Evolutionary conservation across 2,329 filamentous ascomycete genomes (phyloP).

Genomic region (Trichophyton benhamiae): DNA sequence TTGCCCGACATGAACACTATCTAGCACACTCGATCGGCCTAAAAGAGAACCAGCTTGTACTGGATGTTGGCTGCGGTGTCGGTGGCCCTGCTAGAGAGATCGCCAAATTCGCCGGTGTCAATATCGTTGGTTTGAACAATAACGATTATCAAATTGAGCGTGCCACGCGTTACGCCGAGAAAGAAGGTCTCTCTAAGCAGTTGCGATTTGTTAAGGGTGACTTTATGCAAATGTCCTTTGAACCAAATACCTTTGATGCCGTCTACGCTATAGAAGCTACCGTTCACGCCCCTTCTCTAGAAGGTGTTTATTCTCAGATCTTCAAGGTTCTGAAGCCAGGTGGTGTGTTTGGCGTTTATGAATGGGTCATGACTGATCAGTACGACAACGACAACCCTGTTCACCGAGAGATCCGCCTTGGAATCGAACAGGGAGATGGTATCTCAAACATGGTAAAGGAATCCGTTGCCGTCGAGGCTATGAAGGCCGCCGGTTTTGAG

Average conservation of each 20-base stretch:
- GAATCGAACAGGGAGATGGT: constrained; percentile 89
- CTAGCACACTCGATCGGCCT: constrained; percentile 81
- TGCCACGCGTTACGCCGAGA: constrained; percentile 69
- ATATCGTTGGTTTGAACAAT: constrained; percentile 91
- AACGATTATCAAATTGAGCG: constrained; percentile 98
- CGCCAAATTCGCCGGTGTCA: constrained; percentile 82
- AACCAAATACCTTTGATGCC: constrained; percentile 81
- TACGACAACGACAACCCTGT: constrained; percentile 81
- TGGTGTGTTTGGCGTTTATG: constrained; percentile 90
- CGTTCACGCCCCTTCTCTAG: constrained; percentile 79
- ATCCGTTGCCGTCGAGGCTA: constrained; percentile 65
- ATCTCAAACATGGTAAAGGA: constrained; percentile 96
- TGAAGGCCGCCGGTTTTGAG: constrained; percentile 78
- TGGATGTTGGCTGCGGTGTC: constrained; percentile 95
- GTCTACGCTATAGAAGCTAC: constrained; percentile 97
- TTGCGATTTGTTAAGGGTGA: constrained; percentile 85
- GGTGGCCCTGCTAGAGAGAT: constrained; percentile 93
- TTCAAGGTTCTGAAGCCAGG: constrained; percentile 92
- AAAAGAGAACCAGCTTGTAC: constrained; percentile 72
- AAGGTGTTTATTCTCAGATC: constrained; percentile 89
- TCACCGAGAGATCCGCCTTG: constrained; percentile 82
- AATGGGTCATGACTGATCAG: constrained; percentile 95
- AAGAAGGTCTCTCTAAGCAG: constrained; percentile 69
- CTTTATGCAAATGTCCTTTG: constrained; percentile 98
- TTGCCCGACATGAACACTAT: constrained; percentile 96